Percentiles rank a stretch among this genome's conserved stretches.
These are phyloP conservation scores for Amphichorda felina DNA, from an alignment of 2,329 filamentous ascomycete genomes.

Conservation along the genomic window DNA sequence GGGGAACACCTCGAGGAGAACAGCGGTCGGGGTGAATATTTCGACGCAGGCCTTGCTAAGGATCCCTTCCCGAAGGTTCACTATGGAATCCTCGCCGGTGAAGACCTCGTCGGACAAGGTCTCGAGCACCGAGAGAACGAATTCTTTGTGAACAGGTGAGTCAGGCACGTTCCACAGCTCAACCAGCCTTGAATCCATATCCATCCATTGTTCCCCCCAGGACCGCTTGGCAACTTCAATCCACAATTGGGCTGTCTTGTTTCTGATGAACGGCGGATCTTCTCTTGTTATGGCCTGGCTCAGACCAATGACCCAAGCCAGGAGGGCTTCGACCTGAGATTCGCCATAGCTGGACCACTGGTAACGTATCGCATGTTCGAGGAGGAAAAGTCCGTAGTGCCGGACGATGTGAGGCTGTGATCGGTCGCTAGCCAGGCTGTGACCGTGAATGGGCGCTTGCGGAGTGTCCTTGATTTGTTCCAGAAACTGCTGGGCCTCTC, in stretches of 20 bases:
- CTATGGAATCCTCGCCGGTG: constrained; percentile 77
- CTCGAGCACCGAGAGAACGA: constrained; percentile 82
- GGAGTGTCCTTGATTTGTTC: constrained; percentile 71
- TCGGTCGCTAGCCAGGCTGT: constrained; percentile 64
- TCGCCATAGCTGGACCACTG: constrained; percentile 64
- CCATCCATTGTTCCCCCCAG: constrained; percentile 88
- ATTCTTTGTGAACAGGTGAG: constrained; percentile 59
- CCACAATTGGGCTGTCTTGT: constrained; percentile 92
- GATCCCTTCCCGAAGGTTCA: constrained; percentile 69
- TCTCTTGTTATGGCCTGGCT: constrained; percentile 57
- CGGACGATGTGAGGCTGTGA: constrained; percentile 71
- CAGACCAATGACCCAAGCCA: constrained; percentile 68
- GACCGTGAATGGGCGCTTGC: constrained; percentile 77
- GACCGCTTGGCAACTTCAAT: constrained; percentile 85
- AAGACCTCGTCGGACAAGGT: constrained; percentile 91
- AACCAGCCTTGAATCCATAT: constrained; percentile 81
- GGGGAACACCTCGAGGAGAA: constrained; percentile 66
- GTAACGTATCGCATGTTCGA: constrained; percentile 83
- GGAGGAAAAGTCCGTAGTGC: constrained; percentile 84
- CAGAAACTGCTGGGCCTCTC: constrained; percentile 74
- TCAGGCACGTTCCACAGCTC: constrained; percentile 67
- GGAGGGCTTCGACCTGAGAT: constrained; percentile 56
- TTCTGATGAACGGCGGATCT: constrained; percentile 75
- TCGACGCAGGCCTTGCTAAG: constrained; percentile 87
- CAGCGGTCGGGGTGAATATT: constrained; percentile 71